phyloP scores from a whole-genome alignment of 2,329 filamentous ascomycete species.

The Furcasterigmium sp. region DNA sequence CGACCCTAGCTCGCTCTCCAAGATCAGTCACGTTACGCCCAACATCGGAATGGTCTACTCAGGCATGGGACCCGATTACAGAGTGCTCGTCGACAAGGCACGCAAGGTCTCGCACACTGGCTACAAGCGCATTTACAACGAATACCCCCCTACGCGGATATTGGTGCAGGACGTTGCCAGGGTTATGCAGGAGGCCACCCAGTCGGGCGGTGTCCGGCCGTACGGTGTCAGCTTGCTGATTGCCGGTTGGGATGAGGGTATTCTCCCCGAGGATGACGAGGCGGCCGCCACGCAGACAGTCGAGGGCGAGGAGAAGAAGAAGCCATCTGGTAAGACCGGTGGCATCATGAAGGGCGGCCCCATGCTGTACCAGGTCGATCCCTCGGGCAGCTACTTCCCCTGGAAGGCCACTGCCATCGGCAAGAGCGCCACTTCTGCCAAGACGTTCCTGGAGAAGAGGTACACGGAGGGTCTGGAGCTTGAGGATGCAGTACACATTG shows the following conservation, averaged over 20 bases:
- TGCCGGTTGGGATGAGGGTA: slow-evolving; percentile 96
- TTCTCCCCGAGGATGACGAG: slow-evolving; percentile 75
- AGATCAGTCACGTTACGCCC: slow-evolving; percentile 96
- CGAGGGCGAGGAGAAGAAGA: slow-evolving; percentile 67
- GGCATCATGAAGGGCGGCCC: slow-evolving; percentile 94
- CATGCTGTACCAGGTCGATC: slow-evolving; percentile 97
- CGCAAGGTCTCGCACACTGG: slow-evolving; percentile 96
- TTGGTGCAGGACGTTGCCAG: slow-evolving; percentile 96
- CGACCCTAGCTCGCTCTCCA: slow-evolving; percentile 89
- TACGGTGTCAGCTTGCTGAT: slow-evolving; percentile 95
- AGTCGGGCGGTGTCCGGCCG: slow-evolving; percentile 93
- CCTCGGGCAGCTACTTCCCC: slow-evolving; percentile 97
- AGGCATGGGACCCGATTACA: slow-evolving; percentile 98
- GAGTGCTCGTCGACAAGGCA: slow-evolving; percentile 94
- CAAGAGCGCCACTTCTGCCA: slow-evolving; percentile 96
- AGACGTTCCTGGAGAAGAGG: slow-evolving; percentile 98
- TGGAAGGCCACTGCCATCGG: slow-evolving; percentile 99
- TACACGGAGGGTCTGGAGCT: slow-evolving; percentile 96
- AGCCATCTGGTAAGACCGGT: slow-evolving; percentile 79
- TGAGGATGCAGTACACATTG: slow-evolving; percentile 98
- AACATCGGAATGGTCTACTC: slow-evolving; percentile 99
- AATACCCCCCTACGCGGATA: slow-evolving; percentile 99
- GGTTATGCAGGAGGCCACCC: slow-evolving; percentile 98
- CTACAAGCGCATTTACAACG: slow-evolving; percentile 99
- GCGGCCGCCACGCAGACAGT: slow-evolving; percentile 48